Conservation (phyloP, 768 basidiomycete genomes). For the Boletus fagicola region DNA sequence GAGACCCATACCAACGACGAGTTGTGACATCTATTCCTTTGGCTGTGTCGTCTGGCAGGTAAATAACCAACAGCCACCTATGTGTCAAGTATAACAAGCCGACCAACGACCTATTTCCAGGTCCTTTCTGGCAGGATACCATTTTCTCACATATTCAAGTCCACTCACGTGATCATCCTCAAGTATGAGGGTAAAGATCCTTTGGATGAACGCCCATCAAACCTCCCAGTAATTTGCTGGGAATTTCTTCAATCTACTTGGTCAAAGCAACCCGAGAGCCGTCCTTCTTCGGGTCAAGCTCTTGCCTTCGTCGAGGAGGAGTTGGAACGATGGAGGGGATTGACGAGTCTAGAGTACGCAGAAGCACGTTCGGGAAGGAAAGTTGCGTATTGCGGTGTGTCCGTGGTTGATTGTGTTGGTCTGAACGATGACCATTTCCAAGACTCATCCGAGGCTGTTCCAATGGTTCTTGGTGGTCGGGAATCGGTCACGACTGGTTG, state of each 20-base stretch:
- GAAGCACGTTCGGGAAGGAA: background rate
- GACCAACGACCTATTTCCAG: background rate
- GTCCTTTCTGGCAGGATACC: conserved; percentile 14
- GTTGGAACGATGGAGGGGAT: background rate
- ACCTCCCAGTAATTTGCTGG: conserved; percentile 3
- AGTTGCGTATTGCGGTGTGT: background rate
- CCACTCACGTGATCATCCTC: conserved; percentile 15
- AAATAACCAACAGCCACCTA: background rate
- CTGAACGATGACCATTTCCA: background rate
- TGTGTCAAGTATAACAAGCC: background rate
- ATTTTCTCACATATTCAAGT: conserved; percentile 4
- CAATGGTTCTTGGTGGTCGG: too few species aligned
- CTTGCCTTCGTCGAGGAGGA: conserved; percentile 7
- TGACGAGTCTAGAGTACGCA: background rate
- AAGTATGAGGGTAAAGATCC: conserved; percentile 18
- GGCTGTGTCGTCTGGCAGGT: conserved; percentile 16
- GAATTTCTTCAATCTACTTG: conserved; percentile 12
- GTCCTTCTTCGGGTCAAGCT: conserved; percentile 10
- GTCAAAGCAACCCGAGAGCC: conserved; percentile 6
- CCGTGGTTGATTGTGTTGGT: background rate
- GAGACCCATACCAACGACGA: conserved; percentile 3
- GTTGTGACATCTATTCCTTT: conserved; percentile 12
- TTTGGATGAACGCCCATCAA: conserved; percentile 10
- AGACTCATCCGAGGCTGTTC: background rate
- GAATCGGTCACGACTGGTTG: too few species aligned